A percentile compares a stretch with the other conserved stretches of the same genome.
Conservation (phyloP, 2,329 filamentous ascomycete genomes). For the Colletotrichum sp. region DNA sequence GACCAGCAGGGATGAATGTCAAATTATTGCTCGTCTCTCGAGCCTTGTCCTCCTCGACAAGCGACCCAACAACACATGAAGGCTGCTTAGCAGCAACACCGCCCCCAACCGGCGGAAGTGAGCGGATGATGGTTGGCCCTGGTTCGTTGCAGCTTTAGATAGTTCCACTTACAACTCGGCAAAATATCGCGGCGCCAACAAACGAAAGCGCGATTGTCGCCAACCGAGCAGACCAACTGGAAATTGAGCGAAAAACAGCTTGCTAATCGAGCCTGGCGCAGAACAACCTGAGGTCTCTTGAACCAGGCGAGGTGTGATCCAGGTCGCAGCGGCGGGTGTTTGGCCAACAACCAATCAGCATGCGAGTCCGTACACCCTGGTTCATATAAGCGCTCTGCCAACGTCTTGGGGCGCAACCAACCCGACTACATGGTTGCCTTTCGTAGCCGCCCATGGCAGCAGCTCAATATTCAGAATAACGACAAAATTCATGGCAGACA, state of each 20-base stretch:
- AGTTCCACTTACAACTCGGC: not conserved
- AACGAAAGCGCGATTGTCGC: conserved; percentile 9
- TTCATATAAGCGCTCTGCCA: conserved; percentile 16
- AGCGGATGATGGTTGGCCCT: not conserved
- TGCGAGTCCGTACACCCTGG: not conserved
- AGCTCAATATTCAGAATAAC: not conserved
- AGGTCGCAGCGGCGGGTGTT: conserved; percentile 19
- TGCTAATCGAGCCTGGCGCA: not conserved
- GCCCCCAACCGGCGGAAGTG: not conserved
- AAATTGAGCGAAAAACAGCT: not conserved
- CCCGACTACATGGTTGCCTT: conserved; percentile 5
- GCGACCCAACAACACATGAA: not conserved
- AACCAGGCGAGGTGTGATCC: conserved; percentile 19
- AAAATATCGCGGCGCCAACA: conserved; percentile 4
- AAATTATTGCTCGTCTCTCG: not conserved
- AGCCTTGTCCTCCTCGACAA: not conserved
- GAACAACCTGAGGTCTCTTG: not conserved
- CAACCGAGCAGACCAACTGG: not conserved
- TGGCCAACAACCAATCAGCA: conserved; percentile 17
- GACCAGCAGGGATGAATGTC: not conserved
- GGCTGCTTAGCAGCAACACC: not conserved
- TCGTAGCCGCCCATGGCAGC: conserved; percentile 13
- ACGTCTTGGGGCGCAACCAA: not conserved
- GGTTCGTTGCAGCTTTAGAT: not conserved
- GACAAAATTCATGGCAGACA: not conserved